A percentile compares a stretch with the other conserved stretches of the same genome.
These are phyloP conservation scores for Hyaloscypha hepaticicola DNA, from an alignment of 495 filamentous ascomycete species.

Conservation along the genomic window DNA sequence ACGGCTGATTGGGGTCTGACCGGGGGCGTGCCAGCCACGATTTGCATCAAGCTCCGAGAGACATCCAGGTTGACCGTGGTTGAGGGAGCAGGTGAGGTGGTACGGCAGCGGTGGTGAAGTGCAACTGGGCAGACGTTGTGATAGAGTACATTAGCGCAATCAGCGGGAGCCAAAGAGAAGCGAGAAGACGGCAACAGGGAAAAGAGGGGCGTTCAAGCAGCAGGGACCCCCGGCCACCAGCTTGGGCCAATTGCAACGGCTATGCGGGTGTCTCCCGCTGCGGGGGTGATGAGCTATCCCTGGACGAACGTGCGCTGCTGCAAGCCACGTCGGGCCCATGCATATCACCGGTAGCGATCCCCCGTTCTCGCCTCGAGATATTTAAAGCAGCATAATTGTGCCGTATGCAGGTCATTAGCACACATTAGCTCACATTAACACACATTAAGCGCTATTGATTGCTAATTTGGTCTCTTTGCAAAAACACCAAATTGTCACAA, in stretches of 20 bases:
- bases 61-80: background rate
- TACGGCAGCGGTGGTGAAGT: background rate
- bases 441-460: slow-evolving; percentile 21
- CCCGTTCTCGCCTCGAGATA: slow-evolving; percentile 6
- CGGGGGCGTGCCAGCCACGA: slow-evolving; percentile 5
- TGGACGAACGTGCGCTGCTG: background rate
- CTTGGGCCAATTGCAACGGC: slow-evolving; percentile 1
- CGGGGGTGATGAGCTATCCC: background rate
- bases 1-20: background rate
- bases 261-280: background rate
- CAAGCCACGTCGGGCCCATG: background rate
- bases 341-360: slow-evolving; percentile 1
- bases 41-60: background rate
- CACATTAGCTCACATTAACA: background rate
- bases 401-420: slow-evolving; percentile 13
- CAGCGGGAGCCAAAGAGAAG: background rate
- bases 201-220: background rate
- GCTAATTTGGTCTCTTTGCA: slow-evolving; percentile 25
- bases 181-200: background rate
- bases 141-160: background rate
- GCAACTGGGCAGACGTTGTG: background rate
- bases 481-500: slow-evolving; percentile 11
- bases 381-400: slow-evolving; percentile 31
- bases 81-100: background rate
- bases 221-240: background rate